Evolutionary conservation across 2,329 filamentous ascomycete species (phyloP).

Genomic region (Ophiocordyceps sinensis): DNA sequence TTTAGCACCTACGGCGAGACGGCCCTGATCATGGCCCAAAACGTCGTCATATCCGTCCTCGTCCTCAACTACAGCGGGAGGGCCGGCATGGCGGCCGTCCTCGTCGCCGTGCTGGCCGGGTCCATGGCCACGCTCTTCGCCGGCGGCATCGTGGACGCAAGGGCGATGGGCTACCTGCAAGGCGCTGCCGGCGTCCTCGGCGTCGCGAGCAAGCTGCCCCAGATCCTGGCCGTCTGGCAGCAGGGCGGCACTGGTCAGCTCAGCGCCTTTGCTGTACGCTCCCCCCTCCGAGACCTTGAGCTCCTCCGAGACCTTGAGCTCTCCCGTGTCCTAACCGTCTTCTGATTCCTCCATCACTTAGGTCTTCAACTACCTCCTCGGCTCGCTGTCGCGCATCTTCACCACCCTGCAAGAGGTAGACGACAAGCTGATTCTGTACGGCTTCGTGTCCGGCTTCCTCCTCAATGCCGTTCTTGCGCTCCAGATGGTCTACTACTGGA

Average conservation of each 20-base stretch:
- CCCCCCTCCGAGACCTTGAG: too few species aligned
- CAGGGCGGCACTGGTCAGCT: conserved; percentile 88
- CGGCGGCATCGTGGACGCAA: conserved; percentile 47
- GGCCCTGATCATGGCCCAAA: conserved; percentile 80
- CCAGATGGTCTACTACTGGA: conserved; percentile 98
- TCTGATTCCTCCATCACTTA: conserved; percentile 18
- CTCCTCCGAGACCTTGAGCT: too few species aligned
- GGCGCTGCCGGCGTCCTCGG: conserved; percentile 71
- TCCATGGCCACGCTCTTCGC: conserved; percentile 57
- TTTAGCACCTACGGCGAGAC: conserved; percentile 97
- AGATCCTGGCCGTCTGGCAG: conserved; percentile 75
- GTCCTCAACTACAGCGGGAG: conserved; percentile 73
- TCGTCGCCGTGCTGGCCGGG: conserved; percentile 62
- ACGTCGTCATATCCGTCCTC: conserved; percentile 74
- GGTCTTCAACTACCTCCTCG: conserved; percentile 97
- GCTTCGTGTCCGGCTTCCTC: conserved; percentile 81
- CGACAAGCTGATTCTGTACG: conserved; percentile 90
- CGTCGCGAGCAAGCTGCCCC: conserved; percentile 83
- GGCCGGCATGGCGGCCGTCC: conserved; percentile 52
- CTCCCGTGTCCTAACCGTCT: too few species aligned
- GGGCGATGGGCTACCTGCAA: conserved; percentile 61
- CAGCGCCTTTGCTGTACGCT: conserved; percentile 80
- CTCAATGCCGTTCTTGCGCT: conserved; percentile 75
- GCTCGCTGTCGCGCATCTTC: conserved; percentile 88
- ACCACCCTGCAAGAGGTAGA: conserved; percentile 96